These are phyloP conservation scores for Mortierella alpina DNA, from an alignment of 192 early-diverging fungal species.

Conservation along the genomic window DNA sequence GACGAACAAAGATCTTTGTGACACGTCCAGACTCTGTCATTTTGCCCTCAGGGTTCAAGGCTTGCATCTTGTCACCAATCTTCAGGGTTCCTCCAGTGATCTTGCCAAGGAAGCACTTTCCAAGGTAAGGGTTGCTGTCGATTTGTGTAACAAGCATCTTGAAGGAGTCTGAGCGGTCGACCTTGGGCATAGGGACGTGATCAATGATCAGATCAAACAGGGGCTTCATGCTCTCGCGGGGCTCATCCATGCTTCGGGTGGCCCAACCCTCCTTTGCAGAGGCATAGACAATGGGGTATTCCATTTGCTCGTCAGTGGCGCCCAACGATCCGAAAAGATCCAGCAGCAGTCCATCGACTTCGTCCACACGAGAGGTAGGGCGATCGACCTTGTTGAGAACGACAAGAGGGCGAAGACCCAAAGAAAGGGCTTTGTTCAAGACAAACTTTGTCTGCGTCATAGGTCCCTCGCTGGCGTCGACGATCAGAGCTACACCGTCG, in stretches of 20 bases:
- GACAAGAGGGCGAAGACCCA: slow-evolving; percentile 79
- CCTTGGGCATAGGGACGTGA: slow-evolving; percentile 74
- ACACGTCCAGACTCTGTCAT: slow-evolving; percentile 75
- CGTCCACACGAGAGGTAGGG: slow-evolving; percentile 76
- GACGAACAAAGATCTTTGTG: slow-evolving; percentile 80
- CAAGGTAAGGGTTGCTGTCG: slow-evolving; percentile 84
- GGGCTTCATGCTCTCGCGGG: slow-evolving; percentile 67
- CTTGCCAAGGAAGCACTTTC: slow-evolving; percentile 85
- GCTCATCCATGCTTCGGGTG: slow-evolving; percentile 59
- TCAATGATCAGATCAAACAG: slow-evolving; percentile 80
- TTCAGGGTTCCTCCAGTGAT: slow-evolving; percentile 75
- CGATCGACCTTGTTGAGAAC: slow-evolving; percentile 90
- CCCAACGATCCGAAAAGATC: slow-evolving; percentile 85
- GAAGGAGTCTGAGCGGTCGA: slow-evolving; percentile 73
- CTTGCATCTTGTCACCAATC: slow-evolving; percentile 80
- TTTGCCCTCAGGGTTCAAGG: slow-evolving; percentile 75
- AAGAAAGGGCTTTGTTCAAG: slow-evolving; percentile 79
- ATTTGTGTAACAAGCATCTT: slow-evolving; percentile 90
- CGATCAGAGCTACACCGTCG: slow-evolving; percentile 87
- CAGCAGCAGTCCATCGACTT: slow-evolving; percentile 83
- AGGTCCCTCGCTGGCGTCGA: slow-evolving; percentile 86
- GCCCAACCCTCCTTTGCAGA: slow-evolving; percentile 91
- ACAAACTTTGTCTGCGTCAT: slow-evolving; percentile 94
- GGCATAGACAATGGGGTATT: slow-evolving; percentile 81
- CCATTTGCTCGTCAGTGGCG: slow-evolving; percentile 82